phyloP scores from a whole-genome alignment of 225 moss, liverwort and hornwort genomes.

The Straminergon stramineum region DNA sequence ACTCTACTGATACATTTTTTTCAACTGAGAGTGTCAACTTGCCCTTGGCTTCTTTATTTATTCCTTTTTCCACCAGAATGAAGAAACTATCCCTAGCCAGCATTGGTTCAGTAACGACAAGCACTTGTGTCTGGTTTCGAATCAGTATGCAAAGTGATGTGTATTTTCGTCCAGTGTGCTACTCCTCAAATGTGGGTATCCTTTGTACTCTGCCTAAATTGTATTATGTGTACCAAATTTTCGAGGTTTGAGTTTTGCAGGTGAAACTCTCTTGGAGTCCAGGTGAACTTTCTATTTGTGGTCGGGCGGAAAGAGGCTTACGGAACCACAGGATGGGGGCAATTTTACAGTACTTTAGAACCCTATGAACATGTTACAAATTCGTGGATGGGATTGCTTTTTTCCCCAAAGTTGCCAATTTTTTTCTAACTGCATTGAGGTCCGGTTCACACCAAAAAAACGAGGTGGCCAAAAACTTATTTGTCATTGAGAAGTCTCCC shows the following conservation, averaged over 20 bases:
- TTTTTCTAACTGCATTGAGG: not conserved
- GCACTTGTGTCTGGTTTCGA: not conserved
- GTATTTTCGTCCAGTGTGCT: not conserved
- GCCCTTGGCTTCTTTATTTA: not conserved
- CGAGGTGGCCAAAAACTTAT: not conserved
- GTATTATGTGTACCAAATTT: not conserved
- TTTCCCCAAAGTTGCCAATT: not conserved
- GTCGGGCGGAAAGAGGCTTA: not conserved
- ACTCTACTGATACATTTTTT: not conserved
- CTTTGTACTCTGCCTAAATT: not conserved
- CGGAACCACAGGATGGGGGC: not conserved
- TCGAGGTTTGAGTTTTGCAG: not conserved
- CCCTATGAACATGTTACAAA: not conserved
- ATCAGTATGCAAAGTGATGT: not conserved
- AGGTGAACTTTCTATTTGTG: not conserved
- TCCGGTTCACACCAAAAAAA: not conserved
- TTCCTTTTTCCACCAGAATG: not conserved
- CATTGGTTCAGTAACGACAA: not conserved
- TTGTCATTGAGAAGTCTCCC: not conserved
- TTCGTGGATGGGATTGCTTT: not conserved
- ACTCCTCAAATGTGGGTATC: not conserved
- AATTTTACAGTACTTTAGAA: not conserved
- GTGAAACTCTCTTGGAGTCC: not conserved
- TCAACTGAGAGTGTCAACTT: not conserved
- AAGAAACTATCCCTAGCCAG: not conserved